These are phyloP conservation scores for Helminthosporium solani DNA, from an alignment of 2,329 filamentous ascomycete genomes.

Conservation along the genomic window DNA sequence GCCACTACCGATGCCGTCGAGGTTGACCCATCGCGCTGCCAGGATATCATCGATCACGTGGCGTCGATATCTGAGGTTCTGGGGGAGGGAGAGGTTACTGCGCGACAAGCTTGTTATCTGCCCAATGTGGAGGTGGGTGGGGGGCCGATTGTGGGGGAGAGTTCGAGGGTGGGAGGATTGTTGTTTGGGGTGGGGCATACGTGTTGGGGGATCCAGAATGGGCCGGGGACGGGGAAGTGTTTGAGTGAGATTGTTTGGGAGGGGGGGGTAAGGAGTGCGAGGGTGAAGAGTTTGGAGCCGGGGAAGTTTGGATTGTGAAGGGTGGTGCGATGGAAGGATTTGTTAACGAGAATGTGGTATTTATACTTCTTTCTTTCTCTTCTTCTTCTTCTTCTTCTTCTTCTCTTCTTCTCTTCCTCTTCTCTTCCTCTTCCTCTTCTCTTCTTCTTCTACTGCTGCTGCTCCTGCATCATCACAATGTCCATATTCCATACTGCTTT, in stretches of 20 bases:
- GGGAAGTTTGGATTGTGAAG: constrained; percentile 23
- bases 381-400: too few species aligned
- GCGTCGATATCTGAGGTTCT: constrained; percentile 55
- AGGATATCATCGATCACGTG: constrained; percentile 83
- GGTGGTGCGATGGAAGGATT: too few species aligned
- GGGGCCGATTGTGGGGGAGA: constrained; percentile 77
- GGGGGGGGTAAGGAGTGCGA: constrained; percentile 45
- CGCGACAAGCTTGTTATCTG: constrained; percentile 88
- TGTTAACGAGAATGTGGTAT: too few species aligned
- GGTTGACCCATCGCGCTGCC: constrained; percentile 73
- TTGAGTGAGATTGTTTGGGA: constrained; percentile 51
- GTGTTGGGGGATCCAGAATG: constrained; percentile 98
- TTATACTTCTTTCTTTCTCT: too few species aligned
- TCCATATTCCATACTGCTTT: too few species aligned
- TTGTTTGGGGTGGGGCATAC: constrained; percentile 88
- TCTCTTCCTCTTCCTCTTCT: too few species aligned
- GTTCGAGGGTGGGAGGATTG: constrained; percentile 70
- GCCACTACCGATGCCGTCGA: constrained; percentile 72
- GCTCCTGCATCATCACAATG: too few species aligned
- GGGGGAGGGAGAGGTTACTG: constrained; percentile 58
- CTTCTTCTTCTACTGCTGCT: too few species aligned
- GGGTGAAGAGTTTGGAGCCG: constrained; percentile 46
- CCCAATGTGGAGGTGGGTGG: constrained; percentile 67
- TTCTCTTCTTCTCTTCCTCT: too few species aligned
- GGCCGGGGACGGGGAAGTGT: constrained; percentile 67